Conservation (phyloP, 2,329 filamentous ascomycete genomes). For the Catunica adiposa region DNA sequence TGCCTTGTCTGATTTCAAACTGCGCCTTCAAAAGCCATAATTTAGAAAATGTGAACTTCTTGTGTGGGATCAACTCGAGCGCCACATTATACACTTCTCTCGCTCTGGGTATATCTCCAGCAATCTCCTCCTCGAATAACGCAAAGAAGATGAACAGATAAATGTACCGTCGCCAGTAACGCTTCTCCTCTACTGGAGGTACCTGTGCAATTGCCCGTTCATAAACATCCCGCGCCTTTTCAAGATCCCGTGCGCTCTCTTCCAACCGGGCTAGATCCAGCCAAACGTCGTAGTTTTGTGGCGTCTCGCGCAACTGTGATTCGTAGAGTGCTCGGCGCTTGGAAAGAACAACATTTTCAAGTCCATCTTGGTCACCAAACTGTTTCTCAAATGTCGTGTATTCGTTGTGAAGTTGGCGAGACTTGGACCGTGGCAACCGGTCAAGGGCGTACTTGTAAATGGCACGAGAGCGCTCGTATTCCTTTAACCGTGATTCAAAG, state of each 20-base stretch:
- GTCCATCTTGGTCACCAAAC: constrained; percentile 80
- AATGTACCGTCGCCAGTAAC: constrained; percentile 93
- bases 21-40: constrained; percentile 88
- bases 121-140: constrained; percentile 80
- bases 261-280: constrained; percentile 88
- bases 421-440: constrained; percentile 73
- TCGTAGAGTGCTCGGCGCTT: constrained; percentile 90
- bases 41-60: constrained; percentile 94
- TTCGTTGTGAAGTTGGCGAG: constrained; percentile 70
- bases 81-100: constrained; percentile 85
- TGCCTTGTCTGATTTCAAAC: constrained; percentile 77
- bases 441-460: constrained; percentile 97
- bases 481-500: constrained; percentile 87
- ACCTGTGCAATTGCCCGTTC: constrained; percentile 91
- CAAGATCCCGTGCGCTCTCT: constrained; percentile 65
- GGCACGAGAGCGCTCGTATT: constrained; percentile 80
- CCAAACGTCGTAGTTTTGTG: constrained; percentile 95
- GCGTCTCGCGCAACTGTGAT: constrained; percentile 80
- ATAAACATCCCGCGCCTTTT: constrained; percentile 80
- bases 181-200: constrained; percentile 87
- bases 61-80: constrained; percentile 76
- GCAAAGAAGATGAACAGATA: constrained; percentile 98
- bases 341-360: constrained; percentile 89
- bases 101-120: constrained; percentile 60
- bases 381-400: constrained; percentile 99